Evolutionary conservation across 2,329 filamentous ascomycete genomes (phyloP).

Genomic region (Cordyceps pruinosa): DNA sequence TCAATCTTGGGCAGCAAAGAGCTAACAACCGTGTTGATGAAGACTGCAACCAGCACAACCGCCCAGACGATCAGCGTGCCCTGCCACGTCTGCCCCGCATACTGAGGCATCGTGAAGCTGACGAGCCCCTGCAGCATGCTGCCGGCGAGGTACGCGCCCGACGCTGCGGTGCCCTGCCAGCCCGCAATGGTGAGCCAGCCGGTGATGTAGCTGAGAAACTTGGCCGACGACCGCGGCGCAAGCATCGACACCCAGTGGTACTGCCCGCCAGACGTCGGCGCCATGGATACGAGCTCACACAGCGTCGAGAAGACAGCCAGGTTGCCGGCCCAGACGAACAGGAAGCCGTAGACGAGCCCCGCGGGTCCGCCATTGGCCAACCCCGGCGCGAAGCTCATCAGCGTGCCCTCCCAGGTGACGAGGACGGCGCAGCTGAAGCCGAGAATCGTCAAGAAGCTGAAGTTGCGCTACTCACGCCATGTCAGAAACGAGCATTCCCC

Average conservation of each 20-base stretch:
- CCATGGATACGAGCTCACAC: slow-evolving; percentile 38
- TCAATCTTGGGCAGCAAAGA: slow-evolving; percentile 31
- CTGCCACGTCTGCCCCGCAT: slow-evolving; percentile 24
- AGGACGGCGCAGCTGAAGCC: slow-evolving; percentile 47
- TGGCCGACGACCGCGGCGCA: slow-evolving; percentile 38
- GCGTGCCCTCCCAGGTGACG: slow-evolving; percentile 44
- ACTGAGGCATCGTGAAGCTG: slow-evolving; percentile 32
- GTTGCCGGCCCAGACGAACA: slow-evolving; percentile 41
- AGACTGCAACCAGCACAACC: slow-evolving; percentile 34
- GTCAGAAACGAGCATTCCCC: background rate
- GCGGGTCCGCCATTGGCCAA: slow-evolving; percentile 45
- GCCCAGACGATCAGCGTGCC: slow-evolving; percentile 28
- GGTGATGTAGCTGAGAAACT: slow-evolving; percentile 45
- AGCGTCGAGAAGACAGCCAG: slow-evolving; percentile 34
- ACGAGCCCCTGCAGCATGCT: slow-evolving; percentile 42
- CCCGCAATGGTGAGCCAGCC: slow-evolving; percentile 45
- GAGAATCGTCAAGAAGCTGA: slow-evolving; percentile 42
- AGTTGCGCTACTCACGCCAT: too few species aligned
- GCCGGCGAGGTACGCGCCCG: slow-evolving; percentile 36
- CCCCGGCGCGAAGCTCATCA: slow-evolving; percentile 26
- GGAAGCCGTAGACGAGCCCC: slow-evolving; percentile 45
- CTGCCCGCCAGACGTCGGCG: slow-evolving; percentile 48
- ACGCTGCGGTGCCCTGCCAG: slow-evolving; percentile 32
- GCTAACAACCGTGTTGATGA: slow-evolving; percentile 29
- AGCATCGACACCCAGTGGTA: slow-evolving; percentile 55